Percentiles rank a stretch among this genome's conserved stretches.
phyloP scores from a whole-genome alignment of 2,329 filamentous ascomycete species.

The Pseudogymnoascus sp. region DNA sequence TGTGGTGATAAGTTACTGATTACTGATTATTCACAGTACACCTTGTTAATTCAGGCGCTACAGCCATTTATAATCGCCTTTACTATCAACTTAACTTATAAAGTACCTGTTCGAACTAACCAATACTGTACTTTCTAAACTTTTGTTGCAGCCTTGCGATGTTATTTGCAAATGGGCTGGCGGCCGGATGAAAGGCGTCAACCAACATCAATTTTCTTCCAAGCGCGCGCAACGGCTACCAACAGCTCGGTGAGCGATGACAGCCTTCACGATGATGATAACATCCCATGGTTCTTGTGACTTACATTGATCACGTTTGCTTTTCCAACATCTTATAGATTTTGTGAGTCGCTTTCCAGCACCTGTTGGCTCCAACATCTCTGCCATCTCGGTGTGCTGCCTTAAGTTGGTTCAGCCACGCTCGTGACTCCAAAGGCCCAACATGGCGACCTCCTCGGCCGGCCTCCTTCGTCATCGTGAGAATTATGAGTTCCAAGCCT shows the following conservation, averaged over 20 bases:
- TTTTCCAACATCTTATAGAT: background rate
- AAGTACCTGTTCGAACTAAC: background rate
- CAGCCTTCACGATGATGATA: background rate
- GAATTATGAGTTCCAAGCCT: background rate
- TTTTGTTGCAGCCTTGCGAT: background rate
- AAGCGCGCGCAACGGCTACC: background rate
- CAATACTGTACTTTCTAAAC: background rate
- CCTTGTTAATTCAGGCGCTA: background rate
- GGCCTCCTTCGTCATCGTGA: background rate
- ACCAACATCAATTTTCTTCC: background rate
- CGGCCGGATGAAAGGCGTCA: background rate
- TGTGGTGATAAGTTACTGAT: too few relatives aligned
- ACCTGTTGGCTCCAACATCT: background rate
- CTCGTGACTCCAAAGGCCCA: background rate
- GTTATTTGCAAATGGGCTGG: background rate
- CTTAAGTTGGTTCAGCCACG: slow-evolving; percentile 1
- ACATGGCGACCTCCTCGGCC: background rate
- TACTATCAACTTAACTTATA: background rate
- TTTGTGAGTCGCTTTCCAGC: background rate
- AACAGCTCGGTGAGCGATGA: background rate
- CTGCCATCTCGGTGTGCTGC: background rate
- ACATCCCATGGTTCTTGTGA: background rate
- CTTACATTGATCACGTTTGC: background rate
- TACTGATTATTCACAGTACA: too few relatives aligned
- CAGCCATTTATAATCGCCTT: background rate